Evolutionary conservation across 2,329 filamentous ascomycete genomes (phyloP).

Genomic region (Pseudogymnoascus sp.): DNA sequence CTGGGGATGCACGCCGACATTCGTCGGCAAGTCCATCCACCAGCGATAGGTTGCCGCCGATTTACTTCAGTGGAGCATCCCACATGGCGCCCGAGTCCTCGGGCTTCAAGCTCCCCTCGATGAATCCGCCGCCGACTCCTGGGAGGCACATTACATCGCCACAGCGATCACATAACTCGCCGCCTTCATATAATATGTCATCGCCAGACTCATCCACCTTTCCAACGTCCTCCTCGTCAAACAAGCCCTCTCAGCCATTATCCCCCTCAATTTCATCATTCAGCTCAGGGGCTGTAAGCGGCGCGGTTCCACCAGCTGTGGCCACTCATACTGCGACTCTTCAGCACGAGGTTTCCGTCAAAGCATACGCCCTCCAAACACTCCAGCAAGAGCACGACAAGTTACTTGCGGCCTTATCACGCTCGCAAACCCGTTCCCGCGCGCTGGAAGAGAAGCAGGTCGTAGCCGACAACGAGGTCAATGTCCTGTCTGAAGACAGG

Average conservation of each 20-base stretch:
- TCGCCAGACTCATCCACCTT: conserved; percentile 15
- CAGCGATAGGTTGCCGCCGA: conserved; percentile 18
- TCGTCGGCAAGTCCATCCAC: conserved; percentile 12
- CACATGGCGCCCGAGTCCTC: conserved; percentile 11
- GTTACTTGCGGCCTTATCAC: conserved; percentile 42
- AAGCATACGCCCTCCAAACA: conserved; percentile 42
- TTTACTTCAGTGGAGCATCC: conserved; percentile 17
- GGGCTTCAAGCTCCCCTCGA: conserved; percentile 16
- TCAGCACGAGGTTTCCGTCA: conserved; percentile 45
- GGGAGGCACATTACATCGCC: conserved; percentile 26
- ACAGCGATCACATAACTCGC: conserved; percentile 23
- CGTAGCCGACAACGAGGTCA: conserved; percentile 43
- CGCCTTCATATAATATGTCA: conserved; percentile 23
- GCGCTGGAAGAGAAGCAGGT: conserved; percentile 43
- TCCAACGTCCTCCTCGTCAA: conserved; percentile 19
- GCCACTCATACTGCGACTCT: conserved; percentile 28
- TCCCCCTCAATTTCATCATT: conserved; percentile 18
- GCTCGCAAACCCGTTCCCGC: conserved; percentile 39
- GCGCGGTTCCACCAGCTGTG: conserved; percentile 21
- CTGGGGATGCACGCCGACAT: conserved; percentile 13
- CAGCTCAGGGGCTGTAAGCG: conserved; percentile 10
- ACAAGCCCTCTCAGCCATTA: conserved; percentile 15
- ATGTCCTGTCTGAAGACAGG: conserved; percentile 41
- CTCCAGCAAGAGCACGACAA: conserved; percentile 46
- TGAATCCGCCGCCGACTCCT: conserved; percentile 25